Percentiles rank a stretch among this genome's conserved stretches.
phyloP scores from a whole-genome alignment of 2,329 filamentous ascomycete species.

The Penicillium sp. region DNA sequence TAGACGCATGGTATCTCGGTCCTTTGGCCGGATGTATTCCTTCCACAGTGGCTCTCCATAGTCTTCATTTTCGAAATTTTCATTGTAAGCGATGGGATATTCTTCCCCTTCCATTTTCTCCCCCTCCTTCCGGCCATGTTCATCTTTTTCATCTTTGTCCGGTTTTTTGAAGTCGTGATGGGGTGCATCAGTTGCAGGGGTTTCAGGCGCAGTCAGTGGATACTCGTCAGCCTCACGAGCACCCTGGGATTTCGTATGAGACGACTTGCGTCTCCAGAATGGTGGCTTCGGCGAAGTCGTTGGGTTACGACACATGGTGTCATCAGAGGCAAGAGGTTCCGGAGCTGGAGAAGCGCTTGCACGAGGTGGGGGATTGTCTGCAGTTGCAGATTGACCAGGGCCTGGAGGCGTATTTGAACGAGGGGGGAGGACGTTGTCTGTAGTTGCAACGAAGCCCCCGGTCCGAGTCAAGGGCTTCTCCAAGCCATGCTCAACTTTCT shows the following conservation, averaged over 20 bases:
- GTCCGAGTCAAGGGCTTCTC: slow-evolving; percentile 30
- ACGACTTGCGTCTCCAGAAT: slow-evolving; percentile 31
- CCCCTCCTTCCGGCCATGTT: slow-evolving; percentile 17
- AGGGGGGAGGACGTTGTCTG: slow-evolving; percentile 3
- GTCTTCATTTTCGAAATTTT: slow-evolving; percentile 53
- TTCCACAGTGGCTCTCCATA: slow-evolving; percentile 66
- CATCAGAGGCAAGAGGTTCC: background rate
- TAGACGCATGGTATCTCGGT: slow-evolving; percentile 76
- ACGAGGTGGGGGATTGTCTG: background rate
- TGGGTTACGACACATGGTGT: slow-evolving; percentile 1
- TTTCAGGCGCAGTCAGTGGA: slow-evolving; percentile 31
- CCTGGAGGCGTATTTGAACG: slow-evolving; percentile 5
- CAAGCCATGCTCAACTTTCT: slow-evolving; percentile 32
- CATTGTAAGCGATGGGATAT: slow-evolving; percentile 58
- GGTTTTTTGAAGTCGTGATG: slow-evolving; percentile 4
- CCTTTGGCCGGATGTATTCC: slow-evolving; percentile 68
- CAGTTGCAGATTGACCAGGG: background rate
- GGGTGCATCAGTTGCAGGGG: slow-evolving; percentile 12
- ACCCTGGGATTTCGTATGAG: slow-evolving; percentile 21
- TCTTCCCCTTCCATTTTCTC: slow-evolving; percentile 26
- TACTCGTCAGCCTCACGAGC: slow-evolving; percentile 27
- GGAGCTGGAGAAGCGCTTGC: slow-evolving; percentile 4
- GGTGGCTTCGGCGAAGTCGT: slow-evolving; percentile 20
- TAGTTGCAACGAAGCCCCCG: slow-evolving; percentile 26
- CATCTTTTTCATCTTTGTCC: slow-evolving; percentile 7